Percentiles rank a stretch among this genome's conserved stretches.
Conservation (phyloP, 148 eudicot genomes). For the Linanthus parryae region DNA sequence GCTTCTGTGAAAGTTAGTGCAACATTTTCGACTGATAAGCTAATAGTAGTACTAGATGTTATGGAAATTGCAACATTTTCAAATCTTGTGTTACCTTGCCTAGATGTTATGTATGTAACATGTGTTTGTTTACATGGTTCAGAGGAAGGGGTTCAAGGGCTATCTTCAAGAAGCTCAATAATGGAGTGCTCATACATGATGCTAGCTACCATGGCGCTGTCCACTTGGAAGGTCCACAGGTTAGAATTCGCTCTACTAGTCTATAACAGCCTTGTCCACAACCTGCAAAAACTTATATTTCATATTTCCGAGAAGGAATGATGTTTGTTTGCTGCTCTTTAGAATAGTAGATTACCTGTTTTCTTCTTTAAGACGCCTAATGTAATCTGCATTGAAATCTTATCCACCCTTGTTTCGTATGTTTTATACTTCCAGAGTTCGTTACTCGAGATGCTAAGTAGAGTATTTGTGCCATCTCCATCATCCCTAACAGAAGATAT, state of each 20-base stretch:
- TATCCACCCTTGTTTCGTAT: no score
- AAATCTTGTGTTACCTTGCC: no score
- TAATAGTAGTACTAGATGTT: no score
- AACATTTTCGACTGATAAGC: no score
- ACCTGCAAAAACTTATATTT: slow-evolving; percentile 6
- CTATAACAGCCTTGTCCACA: no score
- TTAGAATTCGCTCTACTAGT: slow-evolving; percentile 30
- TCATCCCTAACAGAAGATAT: slow-evolving; percentile 24
- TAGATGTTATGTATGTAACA: no score
- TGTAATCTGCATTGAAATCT: background rate
- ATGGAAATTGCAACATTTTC: no score
- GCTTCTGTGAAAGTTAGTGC: no score
- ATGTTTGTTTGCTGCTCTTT: background rate
- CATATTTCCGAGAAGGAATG: no score
- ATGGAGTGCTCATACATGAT: slow-evolving; percentile 79
- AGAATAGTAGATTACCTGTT: background rate
- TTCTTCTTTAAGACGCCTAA: background rate
- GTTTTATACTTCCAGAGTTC: slow-evolving; percentile 42
- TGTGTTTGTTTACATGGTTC: slow-evolving; percentile 14
- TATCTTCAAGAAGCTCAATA: slow-evolving; percentile 59
- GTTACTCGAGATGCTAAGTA: slow-evolving; percentile 41
- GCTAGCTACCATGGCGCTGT: slow-evolving; percentile 65
- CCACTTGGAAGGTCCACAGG: slow-evolving; percentile 85
- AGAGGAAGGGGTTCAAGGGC: slow-evolving; percentile 94
- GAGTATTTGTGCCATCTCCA: slow-evolving; percentile 41